phyloP scores from a whole-genome alignment of 345 rosid genomes.

The Ailanthus altissimus region DNA sequence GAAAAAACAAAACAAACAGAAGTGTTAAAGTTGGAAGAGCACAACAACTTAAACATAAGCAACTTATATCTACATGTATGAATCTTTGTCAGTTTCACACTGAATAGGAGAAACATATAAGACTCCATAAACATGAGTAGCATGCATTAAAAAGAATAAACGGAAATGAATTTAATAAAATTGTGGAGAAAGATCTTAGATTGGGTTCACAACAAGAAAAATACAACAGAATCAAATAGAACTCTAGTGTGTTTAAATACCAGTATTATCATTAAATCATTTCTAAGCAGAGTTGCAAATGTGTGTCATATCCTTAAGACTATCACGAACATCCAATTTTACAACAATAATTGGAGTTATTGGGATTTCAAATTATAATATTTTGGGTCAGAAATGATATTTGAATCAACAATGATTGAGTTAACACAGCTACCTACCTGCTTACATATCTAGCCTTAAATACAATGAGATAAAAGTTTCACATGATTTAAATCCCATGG shows the following conservation, averaged over 20 bases:
- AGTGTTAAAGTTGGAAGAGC: background rate
- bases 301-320: background rate
- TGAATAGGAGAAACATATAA: background rate
- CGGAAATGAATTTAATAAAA: background rate
- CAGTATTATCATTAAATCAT: background rate
- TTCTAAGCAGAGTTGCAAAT: background rate
- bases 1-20: background rate
- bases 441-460: background rate
- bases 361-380: background rate
- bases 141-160: background rate
- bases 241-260: background rate
- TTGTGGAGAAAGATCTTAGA: background rate
- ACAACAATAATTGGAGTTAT: background rate
- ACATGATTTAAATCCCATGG: conserved; percentile 12
- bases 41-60: conserved; percentile 8
- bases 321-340: background rate
- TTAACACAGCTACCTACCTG: conserved; percentile 2
- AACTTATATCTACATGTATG: background rate
- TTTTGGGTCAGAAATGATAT: conserved; percentile 4
- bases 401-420: background rate
- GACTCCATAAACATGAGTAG: background rate
- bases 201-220: background rate
- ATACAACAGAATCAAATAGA: too few species aligned
- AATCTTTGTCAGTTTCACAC: background rate
- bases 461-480: background rate